Conservation (phyloP, 306 rosid genomes). For the Albizia julibrissin region DNA sequence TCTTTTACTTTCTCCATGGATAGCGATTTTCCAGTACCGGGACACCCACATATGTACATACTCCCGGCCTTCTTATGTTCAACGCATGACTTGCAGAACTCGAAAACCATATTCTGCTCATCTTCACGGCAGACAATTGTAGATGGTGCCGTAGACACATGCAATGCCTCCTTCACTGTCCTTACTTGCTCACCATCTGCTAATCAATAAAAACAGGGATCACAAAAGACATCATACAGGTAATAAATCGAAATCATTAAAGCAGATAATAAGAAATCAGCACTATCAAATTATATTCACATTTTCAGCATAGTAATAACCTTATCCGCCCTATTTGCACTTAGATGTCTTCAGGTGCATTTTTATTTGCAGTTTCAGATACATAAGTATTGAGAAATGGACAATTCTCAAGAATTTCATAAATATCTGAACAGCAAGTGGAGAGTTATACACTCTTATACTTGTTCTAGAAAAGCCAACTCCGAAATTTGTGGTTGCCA, state of each 20-base stretch:
- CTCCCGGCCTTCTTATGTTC: slow-evolving; percentile 79
- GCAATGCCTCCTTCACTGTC: slow-evolving; percentile 72
- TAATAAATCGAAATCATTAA: not conserved
- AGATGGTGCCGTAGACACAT: slow-evolving; percentile 70
- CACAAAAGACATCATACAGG: not conserved
- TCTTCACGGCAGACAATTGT: slow-evolving; percentile 67
- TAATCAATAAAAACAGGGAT: slow-evolving; percentile 2
- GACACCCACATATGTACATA: slow-evolving; percentile 84
- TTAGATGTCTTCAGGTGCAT: slow-evolving; percentile 12
- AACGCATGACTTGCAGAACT: slow-evolving; percentile 67
- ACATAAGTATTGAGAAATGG: slow-evolving; percentile 79
- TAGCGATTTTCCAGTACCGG: slow-evolving; percentile 85
- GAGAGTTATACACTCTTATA: too few species aligned
- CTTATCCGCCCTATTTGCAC: slow-evolving; percentile 19
- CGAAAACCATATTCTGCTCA: slow-evolving; percentile 72
- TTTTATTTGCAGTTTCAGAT: slow-evolving; percentile 64
- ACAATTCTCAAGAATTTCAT: slow-evolving; percentile 83
- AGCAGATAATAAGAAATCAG: not conserved
- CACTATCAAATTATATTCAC: slow-evolving; percentile 1
- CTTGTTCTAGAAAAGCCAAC: slow-evolving; percentile 67
- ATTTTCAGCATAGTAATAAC: not conserved
- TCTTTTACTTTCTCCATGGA: slow-evolving; percentile 75
- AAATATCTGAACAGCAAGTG: slow-evolving; percentile 73
- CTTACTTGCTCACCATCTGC: slow-evolving; percentile 66
- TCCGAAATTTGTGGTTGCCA: slow-evolving; percentile 70